Conservation (phyloP, 345 rosid species). For the Citropsis articulata region DNA sequence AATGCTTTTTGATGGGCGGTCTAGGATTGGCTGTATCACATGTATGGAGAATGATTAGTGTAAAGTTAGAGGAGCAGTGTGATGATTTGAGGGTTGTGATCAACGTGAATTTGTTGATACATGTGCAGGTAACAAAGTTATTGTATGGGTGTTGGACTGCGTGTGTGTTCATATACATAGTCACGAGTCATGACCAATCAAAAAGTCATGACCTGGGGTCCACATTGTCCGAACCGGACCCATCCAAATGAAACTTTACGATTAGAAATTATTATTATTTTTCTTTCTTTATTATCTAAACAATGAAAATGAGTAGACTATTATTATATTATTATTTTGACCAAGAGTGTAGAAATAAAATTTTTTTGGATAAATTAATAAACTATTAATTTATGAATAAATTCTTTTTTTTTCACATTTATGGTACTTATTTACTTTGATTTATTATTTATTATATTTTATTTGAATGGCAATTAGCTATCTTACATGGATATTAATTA, state of each 20-base stretch:
- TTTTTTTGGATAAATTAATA: too few species aligned
- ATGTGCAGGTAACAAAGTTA: not conserved
- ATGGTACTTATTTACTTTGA: too few species aligned
- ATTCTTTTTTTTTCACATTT: too few species aligned
- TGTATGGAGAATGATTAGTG: not conserved
- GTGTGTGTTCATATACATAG: conserved; percentile 24
- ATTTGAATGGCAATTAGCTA: too few species aligned
- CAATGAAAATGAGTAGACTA: too few species aligned
- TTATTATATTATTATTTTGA: too few species aligned
- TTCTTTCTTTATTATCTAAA: too few species aligned
- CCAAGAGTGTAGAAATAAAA: too few species aligned
- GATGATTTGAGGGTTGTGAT: not conserved
- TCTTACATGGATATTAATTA: too few species aligned
- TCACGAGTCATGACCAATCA: conserved; percentile 17
- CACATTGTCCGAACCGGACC: conserved; percentile 30
- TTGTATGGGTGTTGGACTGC: conserved; percentile 10
- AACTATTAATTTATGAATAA: too few species aligned
- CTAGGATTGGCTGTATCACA: not conserved
- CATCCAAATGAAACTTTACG: not conserved
- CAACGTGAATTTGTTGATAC: not conserved
- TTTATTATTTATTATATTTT: too few species aligned
- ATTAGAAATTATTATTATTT: too few species aligned
- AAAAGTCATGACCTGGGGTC: conserved; percentile 26
- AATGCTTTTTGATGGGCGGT: not conserved
- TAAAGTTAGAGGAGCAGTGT: not conserved